Evolutionary conservation across 345 rosid genomes (phyloP).

Genomic region (Anacardium occidentale): DNA sequence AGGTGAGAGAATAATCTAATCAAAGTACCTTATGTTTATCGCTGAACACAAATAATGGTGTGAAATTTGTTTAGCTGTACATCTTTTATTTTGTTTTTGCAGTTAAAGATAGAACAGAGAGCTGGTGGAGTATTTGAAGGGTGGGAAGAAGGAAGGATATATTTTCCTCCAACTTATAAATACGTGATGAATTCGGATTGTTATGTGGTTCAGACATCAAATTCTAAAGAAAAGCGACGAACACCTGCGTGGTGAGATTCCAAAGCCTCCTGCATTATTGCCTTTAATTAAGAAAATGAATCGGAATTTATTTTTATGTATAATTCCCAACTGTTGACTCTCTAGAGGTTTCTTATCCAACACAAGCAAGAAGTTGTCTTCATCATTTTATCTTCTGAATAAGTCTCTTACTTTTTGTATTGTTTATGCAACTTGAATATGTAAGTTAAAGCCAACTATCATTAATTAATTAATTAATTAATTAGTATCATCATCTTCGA

Average conservation of each 20-base stretch:
- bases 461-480: no score
- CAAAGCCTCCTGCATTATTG: not conserved
- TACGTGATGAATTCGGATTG: slow-evolving; percentile 62
- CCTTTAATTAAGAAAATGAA: not conserved
- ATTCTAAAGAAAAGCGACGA: slow-evolving; percentile 67
- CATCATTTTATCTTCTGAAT: slow-evolving; percentile 4
- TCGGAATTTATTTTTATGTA: slow-evolving; percentile 9
- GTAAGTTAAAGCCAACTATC: not conserved
- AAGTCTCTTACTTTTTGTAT: no score
- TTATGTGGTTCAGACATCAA: slow-evolving; percentile 56
- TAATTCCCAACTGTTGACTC: slow-evolving; percentile 5
- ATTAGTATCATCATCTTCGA: not conserved
- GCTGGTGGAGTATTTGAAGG: slow-evolving; percentile 81
- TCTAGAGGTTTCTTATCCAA: slow-evolving; percentile 8
- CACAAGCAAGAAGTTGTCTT: slow-evolving; percentile 10
- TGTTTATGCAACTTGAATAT: not conserved
- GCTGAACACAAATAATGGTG: no score
- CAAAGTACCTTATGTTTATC: not conserved
- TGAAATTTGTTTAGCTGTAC: not conserved
- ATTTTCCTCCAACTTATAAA: slow-evolving; percentile 91
- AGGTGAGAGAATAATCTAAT: slow-evolving; percentile 33
- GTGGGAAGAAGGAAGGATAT: slow-evolving; percentile 87
- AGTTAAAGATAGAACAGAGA: slow-evolving; percentile 70
- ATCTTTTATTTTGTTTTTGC: slow-evolving; percentile 17
- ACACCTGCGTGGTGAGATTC: slow-evolving; percentile 85